Evolutionary conservation across 345 rosid genomes (phyloP).

Genomic region (Syzygium grande): DNA sequence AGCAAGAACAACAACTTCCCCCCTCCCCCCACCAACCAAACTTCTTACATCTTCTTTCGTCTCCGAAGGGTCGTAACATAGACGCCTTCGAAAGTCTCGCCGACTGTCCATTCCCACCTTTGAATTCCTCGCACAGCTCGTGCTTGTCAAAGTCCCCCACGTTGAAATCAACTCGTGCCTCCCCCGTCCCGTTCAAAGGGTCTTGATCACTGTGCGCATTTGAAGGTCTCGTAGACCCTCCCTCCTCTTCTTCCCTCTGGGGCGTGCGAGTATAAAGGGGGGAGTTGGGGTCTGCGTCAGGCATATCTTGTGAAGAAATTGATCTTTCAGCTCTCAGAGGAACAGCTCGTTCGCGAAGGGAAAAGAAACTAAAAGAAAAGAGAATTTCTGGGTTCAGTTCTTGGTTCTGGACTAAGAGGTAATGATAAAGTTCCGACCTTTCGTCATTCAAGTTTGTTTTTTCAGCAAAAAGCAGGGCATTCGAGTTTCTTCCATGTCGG

Average conservation of each 20-base stretch:
- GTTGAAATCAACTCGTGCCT: background rate
- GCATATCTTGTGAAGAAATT: background rate
- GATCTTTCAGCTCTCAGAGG: background rate
- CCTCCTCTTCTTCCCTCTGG: background rate
- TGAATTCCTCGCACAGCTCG: background rate
- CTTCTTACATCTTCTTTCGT: background rate
- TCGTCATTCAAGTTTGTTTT: background rate
- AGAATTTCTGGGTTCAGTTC: background rate
- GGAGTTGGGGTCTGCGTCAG: background rate
- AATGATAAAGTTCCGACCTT: background rate
- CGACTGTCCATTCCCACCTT: background rate
- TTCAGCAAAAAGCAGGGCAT: background rate
- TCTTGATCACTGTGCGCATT: background rate
- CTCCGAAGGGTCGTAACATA: background rate
- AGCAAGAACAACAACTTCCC: background rate
- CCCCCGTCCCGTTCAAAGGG: background rate
- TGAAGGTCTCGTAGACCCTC: background rate
- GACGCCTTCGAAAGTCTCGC: background rate
- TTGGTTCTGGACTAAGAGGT: background rate
- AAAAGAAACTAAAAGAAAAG: background rate
- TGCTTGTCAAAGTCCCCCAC: background rate
- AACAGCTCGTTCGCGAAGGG: background rate
- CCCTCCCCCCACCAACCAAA: background rate
- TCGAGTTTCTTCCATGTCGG: background rate
- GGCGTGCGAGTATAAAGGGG: background rate